These are phyloP conservation scores for Vachellia pachyceras DNA, from an alignment of 306 rosid genomes.

Conservation along the genomic window DNA sequence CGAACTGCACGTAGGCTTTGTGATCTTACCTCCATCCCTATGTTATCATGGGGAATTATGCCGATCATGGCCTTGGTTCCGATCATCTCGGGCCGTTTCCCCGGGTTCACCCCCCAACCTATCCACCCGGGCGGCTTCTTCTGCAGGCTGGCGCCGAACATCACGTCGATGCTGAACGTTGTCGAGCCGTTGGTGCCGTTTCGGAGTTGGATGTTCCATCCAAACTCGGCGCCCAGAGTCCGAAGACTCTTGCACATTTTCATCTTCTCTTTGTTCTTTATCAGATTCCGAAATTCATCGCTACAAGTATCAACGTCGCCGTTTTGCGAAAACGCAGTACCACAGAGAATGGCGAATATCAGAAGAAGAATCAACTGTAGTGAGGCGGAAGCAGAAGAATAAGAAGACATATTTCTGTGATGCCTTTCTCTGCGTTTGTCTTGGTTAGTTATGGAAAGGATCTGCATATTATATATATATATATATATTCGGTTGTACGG, in stretches of 20 bases:
- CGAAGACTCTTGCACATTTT: constrained; percentile 56
- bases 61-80: constrained; percentile 82
- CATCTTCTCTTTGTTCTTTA: constrained; percentile 5
- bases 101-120: constrained; percentile 89
- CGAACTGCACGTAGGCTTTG: not conserved
- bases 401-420: constrained; percentile 31
- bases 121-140: constrained; percentile 43
- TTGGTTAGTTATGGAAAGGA: not conserved
- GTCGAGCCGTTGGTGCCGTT: not conserved
- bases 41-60: not conserved
- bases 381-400: not conserved
- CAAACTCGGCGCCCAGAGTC: constrained; percentile 66
- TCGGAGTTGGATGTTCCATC: constrained; percentile 44
- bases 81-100: constrained; percentile 57
- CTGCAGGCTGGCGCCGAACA: constrained; percentile 45
- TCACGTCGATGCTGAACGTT: constrained; percentile 39
- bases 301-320: not conserved
- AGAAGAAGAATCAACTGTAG: not conserved
- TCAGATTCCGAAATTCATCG: not conserved
- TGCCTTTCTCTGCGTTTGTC: not conserved
- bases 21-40: not conserved
- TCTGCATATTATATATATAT: not conserved
- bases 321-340: not conserved
- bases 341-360: constrained; percentile 35
- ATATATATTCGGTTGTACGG: not conserved